Evolutionary conservation across 2,329 filamentous ascomycete species (phyloP), one percentile per base, ranked within the genome.

Genomic region (Neocucurbitaria cava): DNA sequence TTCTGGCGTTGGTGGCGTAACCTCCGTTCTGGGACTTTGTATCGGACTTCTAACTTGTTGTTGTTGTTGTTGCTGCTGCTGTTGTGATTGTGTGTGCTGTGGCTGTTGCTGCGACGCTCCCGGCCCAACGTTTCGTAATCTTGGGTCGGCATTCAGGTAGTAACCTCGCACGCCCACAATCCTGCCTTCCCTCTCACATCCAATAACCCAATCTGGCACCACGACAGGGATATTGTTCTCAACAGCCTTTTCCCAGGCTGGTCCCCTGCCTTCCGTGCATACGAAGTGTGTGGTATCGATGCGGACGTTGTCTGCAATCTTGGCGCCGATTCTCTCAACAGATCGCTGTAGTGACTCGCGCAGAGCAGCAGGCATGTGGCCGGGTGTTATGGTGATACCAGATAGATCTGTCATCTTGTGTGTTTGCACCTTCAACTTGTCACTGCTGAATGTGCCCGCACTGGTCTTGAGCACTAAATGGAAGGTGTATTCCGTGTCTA

Each of bases 261-360:
- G 84, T 28, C 95, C 95, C 51, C 93, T 83, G 26, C 93, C 93
- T 75, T 99, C 95, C 9, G 92, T 96, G 60, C 94, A 98, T 55
- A 99, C 92, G 74, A 99, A 99, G 78, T 99, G 95, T 15, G 95
- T 99, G 0, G 95, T 99, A 75, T 99, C 95, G 71, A 99, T 98
- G 68, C 94, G 86, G 46, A 98, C 92, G 11, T 85, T 85, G 66
- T 97, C 94, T 52, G 92, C 90, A 61, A 98, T 82, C 81, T 95
- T 96, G 57, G 92, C 95, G 44, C 95, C 95, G 66, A 99, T 96
- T 64, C 92, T 85, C 70, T 95, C 88, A 31, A 97, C 86, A 1
- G 93, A 91, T 41, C 83, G 83, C 42, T 84, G 82, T 18, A 99
- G 83, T 58, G 84, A 87, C 63, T 96, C 91, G 71, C 87, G 87